phyloP scores from a whole-genome alignment of 768 basidiomycete species.

The Neoboletus subvelutipes region DNA sequence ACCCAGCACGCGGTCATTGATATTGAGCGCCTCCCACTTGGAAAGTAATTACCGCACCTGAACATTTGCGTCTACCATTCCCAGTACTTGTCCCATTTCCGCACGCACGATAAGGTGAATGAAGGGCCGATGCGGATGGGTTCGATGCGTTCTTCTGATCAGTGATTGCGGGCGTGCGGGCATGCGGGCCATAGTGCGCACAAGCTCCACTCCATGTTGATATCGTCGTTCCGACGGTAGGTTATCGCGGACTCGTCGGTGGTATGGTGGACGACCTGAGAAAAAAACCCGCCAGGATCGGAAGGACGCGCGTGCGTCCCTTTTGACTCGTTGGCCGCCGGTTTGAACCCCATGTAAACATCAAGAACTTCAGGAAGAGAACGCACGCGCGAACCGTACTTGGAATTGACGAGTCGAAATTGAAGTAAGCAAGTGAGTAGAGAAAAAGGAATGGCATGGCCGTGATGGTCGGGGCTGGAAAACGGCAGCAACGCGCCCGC shows the following conservation, averaged over 20 bases:
- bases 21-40: too few species aligned
- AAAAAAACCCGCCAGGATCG: neutral
- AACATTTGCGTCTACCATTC: neutral
- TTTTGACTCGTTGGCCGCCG: neutral
- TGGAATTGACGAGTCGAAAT: neutral
- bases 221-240: neutral
- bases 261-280: neutral
- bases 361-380: neutral
- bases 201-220: neutral
- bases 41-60: conserved; percentile 8
- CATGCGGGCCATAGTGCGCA: neutral
- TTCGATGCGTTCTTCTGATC: neutral
- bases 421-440: neutral
- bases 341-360: neutral
- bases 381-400: neutral
- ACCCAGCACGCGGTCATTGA: neutral
- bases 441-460: neutral
- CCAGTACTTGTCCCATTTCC: neutral
- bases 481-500: conserved; percentile 4
- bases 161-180: too few species aligned
- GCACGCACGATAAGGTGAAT: neutral
- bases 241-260: neutral
- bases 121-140: neutral
- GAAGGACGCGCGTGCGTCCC: too few species aligned
- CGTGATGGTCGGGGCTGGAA: conserved; percentile 8